Evolutionary conservation across 192 early-diverging fungal species (phyloP).

Genomic region (Linnemannia exigua): DNA sequence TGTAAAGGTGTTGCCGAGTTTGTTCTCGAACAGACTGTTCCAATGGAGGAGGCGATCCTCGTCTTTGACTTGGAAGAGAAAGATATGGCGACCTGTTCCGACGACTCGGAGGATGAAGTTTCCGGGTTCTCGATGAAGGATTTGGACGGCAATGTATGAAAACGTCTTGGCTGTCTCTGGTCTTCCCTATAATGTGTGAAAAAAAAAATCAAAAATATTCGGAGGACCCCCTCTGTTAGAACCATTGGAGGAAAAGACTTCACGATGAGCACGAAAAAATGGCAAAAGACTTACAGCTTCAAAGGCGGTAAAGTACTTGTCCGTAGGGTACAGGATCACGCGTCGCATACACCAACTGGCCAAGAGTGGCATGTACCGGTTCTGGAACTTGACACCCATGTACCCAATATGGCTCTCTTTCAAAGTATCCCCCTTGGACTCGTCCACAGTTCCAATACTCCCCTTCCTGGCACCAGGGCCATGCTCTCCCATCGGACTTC

Average conservation of each 20-base stretch:
- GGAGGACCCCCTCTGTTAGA: no score
- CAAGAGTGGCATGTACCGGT: constrained; percentile 60
- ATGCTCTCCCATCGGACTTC: not conserved
- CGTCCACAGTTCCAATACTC: constrained; percentile 21
- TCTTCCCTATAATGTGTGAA: constrained; percentile 18
- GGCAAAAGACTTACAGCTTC: constrained; percentile 40
- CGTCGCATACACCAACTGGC: constrained; percentile 66
- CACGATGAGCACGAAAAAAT: not conserved
- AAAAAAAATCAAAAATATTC: no score
- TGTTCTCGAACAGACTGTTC: constrained; percentile 45
- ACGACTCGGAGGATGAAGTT: constrained; percentile 31
- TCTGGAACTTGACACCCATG: constrained; percentile 60
- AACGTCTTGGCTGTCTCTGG: constrained; percentile 45
- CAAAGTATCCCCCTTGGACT: constrained; percentile 18
- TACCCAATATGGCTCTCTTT: constrained; percentile 61
- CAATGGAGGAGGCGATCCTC: constrained; percentile 45
- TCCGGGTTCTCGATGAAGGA: constrained; percentile 36
- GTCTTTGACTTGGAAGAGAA: constrained; percentile 45
- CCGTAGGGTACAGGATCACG: constrained; percentile 59
- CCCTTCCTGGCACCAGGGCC: constrained; percentile 22
- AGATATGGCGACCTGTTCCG: constrained; percentile 19
- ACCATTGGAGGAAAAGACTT: no score
- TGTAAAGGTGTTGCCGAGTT: not conserved
- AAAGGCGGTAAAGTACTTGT: constrained; percentile 64
- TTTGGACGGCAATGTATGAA: constrained; percentile 22